These are phyloP conservation scores for Dryadomyces quercus-mongolicae DNA, from an alignment of 2,329 filamentous ascomycete species.

Conservation along the genomic window DNA sequence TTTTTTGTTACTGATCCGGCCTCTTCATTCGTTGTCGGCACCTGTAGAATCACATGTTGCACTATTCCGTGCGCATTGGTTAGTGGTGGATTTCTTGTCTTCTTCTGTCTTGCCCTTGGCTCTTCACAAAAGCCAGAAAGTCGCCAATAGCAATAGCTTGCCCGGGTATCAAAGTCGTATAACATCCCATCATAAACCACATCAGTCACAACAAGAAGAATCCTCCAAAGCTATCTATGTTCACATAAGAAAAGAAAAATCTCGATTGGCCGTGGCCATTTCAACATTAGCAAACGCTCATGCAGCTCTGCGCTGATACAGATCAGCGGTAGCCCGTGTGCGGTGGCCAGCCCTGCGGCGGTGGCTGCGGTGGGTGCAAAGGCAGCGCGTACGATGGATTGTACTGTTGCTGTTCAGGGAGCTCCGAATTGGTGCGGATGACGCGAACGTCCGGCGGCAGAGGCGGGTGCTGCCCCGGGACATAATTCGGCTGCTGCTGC, in stretches of 20 bases:
- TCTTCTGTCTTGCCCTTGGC: no score
- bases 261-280: no score
- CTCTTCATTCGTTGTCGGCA: neutral
- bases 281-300: no score
- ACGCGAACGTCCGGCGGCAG: neutral
- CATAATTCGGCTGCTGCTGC: neutral
- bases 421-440: neutral
- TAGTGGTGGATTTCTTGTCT: no score
- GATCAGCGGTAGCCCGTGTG: neutral
- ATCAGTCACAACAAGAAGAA: neutral
- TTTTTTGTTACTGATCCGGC: neutral
- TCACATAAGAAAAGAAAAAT: no score
- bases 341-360: neutral
- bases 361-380: neutral
- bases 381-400: neutral
- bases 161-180: neutral
- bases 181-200: no score
- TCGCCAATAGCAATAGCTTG: neutral
- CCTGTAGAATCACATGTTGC: neutral
- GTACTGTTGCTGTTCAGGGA: neutral
- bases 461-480: neutral
- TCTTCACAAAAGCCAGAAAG: neutral
- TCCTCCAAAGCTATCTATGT: neutral
- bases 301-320: neutral
- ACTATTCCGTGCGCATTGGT: no score